Evolutionary conservation across 805 yeast genomes (phyloP).

Genomic region (Candida ascalaphidarum): DNA sequence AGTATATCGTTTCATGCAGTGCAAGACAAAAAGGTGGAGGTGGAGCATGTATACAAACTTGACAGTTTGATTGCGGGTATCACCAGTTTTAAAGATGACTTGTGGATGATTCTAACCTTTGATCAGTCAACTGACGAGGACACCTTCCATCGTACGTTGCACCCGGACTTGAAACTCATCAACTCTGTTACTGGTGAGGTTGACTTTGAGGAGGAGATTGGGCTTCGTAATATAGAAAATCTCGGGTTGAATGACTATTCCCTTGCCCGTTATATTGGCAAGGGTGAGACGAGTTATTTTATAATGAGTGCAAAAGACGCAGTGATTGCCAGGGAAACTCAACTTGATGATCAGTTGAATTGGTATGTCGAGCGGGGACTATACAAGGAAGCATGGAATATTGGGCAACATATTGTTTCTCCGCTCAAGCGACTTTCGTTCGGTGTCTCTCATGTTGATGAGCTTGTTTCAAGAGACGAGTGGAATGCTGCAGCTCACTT

Average conservation of each 20-base stretch:
- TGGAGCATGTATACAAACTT: slow-evolving; percentile 41
- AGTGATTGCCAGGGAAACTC: slow-evolving; percentile 65
- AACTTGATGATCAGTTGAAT: slow-evolving; percentile 55
- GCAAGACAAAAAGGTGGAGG: slow-evolving; percentile 35
- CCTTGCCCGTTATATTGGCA: slow-evolving; percentile 45
- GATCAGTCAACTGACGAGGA: slow-evolving; percentile 26
- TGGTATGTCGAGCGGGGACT: slow-evolving; percentile 58
- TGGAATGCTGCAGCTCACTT: slow-evolving; percentile 54
- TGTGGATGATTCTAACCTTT: slow-evolving; percentile 52
- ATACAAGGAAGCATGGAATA: slow-evolving; percentile 70
- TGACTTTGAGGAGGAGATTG: slow-evolving; percentile 70
- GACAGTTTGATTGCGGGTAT: slow-evolving; percentile 67
- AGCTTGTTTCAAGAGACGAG: slow-evolving; percentile 28
- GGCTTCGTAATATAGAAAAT: slow-evolving; percentile 45
- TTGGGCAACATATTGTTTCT: slow-evolving; percentile 51
- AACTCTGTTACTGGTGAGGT: slow-evolving; percentile 63
- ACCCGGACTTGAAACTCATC: slow-evolving; percentile 72
- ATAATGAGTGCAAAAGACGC: slow-evolving; percentile 78
- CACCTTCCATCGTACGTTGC: slow-evolving; percentile 20
- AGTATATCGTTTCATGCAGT: slow-evolving; percentile 42
- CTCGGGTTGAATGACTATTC: slow-evolving; percentile 78
- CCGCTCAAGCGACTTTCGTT: slow-evolving; percentile 43
- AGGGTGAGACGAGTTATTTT: slow-evolving; percentile 37
- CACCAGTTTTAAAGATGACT: slow-evolving; percentile 65
- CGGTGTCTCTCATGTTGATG: slow-evolving; percentile 51